A percentile compares a stretch with the other conserved stretches of the same genome.
Evolutionary conservation across 176 grass and related monocot species (phyloP).

Genomic region (Aegilops sharonensis): DNA sequence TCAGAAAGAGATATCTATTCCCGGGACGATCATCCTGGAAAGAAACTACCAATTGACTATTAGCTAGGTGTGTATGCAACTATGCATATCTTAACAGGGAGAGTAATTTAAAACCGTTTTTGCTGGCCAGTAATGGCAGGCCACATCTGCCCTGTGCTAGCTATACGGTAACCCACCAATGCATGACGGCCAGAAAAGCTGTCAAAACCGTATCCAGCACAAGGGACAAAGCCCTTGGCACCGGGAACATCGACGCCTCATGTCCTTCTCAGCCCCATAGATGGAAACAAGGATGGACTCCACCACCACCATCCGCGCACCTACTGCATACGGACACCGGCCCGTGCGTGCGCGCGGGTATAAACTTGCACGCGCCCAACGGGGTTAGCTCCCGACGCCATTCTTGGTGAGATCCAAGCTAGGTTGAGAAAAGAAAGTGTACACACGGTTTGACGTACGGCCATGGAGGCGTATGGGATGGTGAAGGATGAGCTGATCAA

Average conservation of each 20-base stretch:
- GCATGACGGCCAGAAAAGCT: conserved; percentile 27
- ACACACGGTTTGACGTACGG: background rate
- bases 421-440: background rate
- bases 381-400: conserved; percentile 5
- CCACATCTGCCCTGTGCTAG: background rate
- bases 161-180: conserved; percentile 1
- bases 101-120: background rate
- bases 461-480: conserved; percentile 25
- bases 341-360: conserved; percentile 7
- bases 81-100: background rate
- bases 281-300: conserved; percentile 45
- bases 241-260: conserved; percentile 46
- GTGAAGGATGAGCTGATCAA: conserved; percentile 49
- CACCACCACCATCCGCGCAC: background rate
- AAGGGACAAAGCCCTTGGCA: conserved; percentile 24
- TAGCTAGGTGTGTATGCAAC: background rate
- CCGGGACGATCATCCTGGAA: background rate
- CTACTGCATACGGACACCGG: conserved; percentile 14
- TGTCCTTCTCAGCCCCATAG: conserved; percentile 48
- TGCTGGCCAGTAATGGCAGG: background rate
- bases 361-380: conserved; percentile 41
- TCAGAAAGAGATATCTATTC: background rate
- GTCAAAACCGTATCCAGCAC: conserved; percentile 15
- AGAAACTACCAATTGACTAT: background rate
- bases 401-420: background rate